These are phyloP conservation scores for Botryotinia convoluta DNA, from an alignment of 2,329 filamentous ascomycete species.

Conservation along the genomic window DNA sequence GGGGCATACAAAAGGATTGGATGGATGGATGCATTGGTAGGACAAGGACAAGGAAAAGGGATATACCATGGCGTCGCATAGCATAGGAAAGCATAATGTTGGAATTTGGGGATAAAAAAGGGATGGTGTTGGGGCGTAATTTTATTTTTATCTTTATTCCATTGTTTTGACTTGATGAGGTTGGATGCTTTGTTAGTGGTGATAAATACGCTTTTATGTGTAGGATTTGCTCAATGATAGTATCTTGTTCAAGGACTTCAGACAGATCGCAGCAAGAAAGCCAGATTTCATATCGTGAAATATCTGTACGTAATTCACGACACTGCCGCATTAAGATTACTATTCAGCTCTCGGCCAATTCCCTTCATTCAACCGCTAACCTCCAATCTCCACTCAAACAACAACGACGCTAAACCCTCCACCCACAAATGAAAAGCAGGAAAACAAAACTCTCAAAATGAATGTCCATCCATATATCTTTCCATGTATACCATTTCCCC, in stretches of 20 bases:
- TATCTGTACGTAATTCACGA: not conserved
- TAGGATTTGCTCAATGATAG: not conserved
- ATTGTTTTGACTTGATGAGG: not conserved
- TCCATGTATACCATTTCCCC: not conserved
- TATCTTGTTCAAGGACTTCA: not conserved
- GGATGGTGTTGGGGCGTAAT: not conserved
- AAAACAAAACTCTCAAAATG: not conserved
- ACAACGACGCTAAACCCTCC: not conserved
- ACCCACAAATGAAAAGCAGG: not conserved
- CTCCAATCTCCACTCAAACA: not conserved
- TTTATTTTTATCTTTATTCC: not conserved
- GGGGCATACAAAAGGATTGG: not conserved
- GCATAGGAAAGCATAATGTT: not conserved
- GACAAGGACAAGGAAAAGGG: not conserved
- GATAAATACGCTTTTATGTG: not conserved
- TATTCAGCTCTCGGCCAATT: not conserved
- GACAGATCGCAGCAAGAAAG: fast-evolving
- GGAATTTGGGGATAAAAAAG: not conserved
- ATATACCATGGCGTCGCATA: not conserved
- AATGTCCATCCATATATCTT: not conserved
- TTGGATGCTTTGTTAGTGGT: fast-evolving
- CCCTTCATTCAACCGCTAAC: not conserved
- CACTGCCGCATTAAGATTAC: not conserved
- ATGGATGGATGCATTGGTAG: not conserved
- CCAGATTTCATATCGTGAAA: not conserved